Evolutionary conservation across 2,329 filamentous ascomycete species (phyloP), one percentile per base, ranked within the genome.

Genomic region (Botrytis sinoallii): DNA sequence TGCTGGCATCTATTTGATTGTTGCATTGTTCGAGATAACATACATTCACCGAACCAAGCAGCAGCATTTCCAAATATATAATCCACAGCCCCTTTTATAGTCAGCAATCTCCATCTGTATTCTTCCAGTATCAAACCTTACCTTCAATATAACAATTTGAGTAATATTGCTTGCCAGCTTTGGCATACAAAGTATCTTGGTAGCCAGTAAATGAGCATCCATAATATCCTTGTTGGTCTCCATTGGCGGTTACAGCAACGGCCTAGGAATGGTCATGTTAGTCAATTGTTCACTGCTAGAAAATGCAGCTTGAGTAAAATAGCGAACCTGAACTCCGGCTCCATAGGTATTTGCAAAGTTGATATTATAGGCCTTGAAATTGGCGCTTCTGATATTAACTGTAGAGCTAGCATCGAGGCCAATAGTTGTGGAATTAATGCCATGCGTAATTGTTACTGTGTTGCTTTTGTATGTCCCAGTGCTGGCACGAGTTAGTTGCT

Each of bases 61-160:
- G 59, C 35, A 40, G 70, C 70, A 40, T 65, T 44, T 10, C 70
- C 70, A 29, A 65, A 71, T 55, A 71, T 71, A 40, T 64, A 71
- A 18, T 71, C 59, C 59, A 71, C 69, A 35, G 70, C 70, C 18
- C 70, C 70, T 71, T 29, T 25, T 4, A 10, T 9, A 6, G 25
- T 70, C 25, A 44, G 38, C 22, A 10, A 16, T 2, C 0, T 14
- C 8, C 8, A 12, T 8, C 14, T 32, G 22, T 32, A 25, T 42
- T 52, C 3, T 55, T 12, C 2, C 0, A 25, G 18, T 61, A 8
- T 29, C 12, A 14, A 20, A 18, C 20, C 22, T 25, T n/a, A 55
- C 88, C 87, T 63, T 86, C 84, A 75, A 90, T 88, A 72, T 86
- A 85, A 74, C 84, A 85, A 74, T 86, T 85, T 48, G 86, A 85